Evolutionary conservation across 257 asterid genomes (phyloP), one percentile per base, ranked within the genome.

Genomic region (Nicotiana paniculata): DNA sequence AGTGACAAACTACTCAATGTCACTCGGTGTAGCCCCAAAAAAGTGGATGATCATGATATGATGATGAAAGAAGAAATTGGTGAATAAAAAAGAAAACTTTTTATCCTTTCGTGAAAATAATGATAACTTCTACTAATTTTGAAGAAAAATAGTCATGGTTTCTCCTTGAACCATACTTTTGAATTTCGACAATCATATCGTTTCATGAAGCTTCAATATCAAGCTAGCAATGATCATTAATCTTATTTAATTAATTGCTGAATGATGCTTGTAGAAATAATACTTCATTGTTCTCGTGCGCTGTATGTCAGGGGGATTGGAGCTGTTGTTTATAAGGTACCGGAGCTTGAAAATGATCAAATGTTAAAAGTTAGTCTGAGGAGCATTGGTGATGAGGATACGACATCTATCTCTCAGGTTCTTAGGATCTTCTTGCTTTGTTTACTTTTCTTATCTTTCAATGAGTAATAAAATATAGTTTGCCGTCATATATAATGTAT

Each of bases 351-450:
- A 82, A 90, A 90, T 77, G 91, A 91, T 82, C 87, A 51, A 0
- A 70, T 88, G 65, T 77, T 93, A 88, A 95, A 95, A 83, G 87
- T 95, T 84, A 95, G 99, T 93, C 86, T 95, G 74, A 86, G 99
- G 88, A 95, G 99, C 83, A 69, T 89, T 67, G 77, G 66, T 7
- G 86, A 68, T 3, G 98, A 88, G 89, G 99, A 95, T 82, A 95
- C 99, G 35, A 93, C 99, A 80, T 78, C 85, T 81, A 93, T 95
- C 85, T 93, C 99, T 46, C 86, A 91, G 97, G 98, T 91, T 64
- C 78, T 80, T 77, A 30, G 17, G 30, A 3, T 78, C 64, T 9
- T 61, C 18, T 55, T 69, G 77, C 53, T 9, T 53, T 86, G 75
- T 30, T 37, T 54, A 11, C 75, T 61, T 79, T 39, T 62, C 53